These are phyloP conservation scores for Epichloe brachyelytri DNA, from an alignment of 2,329 filamentous ascomycete genomes.

Conservation along the genomic window DNA sequence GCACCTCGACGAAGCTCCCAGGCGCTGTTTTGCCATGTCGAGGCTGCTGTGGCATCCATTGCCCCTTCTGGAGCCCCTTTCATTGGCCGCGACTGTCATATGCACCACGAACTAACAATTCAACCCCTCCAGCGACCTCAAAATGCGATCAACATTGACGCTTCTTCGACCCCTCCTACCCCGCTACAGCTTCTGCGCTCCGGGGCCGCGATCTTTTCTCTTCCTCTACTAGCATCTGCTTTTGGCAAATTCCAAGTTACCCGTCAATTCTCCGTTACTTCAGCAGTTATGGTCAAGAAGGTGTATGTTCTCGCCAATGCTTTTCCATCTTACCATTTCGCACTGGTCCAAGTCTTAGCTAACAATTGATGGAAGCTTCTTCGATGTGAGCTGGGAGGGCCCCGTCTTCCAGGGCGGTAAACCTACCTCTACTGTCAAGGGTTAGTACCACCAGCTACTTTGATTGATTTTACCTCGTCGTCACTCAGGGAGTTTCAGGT, in stretches of 20 bases:
- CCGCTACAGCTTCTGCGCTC: constrained; percentile 30
- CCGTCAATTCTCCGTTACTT: constrained; percentile 38
- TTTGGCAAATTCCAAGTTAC: constrained; percentile 24
- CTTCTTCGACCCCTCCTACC: constrained; percentile 34
- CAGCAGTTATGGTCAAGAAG: constrained; percentile 59
- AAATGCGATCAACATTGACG: constrained; percentile 27
- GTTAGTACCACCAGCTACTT: constrained; percentile 32
- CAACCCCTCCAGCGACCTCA: constrained; percentile 28
- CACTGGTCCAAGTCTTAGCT: not conserved
- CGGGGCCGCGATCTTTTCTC: constrained; percentile 26
- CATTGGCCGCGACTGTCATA: constrained; percentile 9
- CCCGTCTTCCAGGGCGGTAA: constrained; percentile 51
- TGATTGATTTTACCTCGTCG: not conserved
- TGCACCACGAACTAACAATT: constrained; percentile 20
- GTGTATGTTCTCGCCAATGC: constrained; percentile 37
- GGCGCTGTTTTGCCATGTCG: not conserved
- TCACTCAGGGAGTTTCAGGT: not conserved
- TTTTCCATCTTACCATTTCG: not conserved
- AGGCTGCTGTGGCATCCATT: not conserved
- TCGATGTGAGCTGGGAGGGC: constrained; percentile 62
- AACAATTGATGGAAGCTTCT: constrained; percentile 36
- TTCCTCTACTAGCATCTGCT: constrained; percentile 28
- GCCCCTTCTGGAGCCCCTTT: not conserved
- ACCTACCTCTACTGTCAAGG: constrained; percentile 40
- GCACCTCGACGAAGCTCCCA: not conserved